Evolutionary conservation across 441 rosid genomes (phyloP).

Genomic region (Sinapis alba): DNA sequence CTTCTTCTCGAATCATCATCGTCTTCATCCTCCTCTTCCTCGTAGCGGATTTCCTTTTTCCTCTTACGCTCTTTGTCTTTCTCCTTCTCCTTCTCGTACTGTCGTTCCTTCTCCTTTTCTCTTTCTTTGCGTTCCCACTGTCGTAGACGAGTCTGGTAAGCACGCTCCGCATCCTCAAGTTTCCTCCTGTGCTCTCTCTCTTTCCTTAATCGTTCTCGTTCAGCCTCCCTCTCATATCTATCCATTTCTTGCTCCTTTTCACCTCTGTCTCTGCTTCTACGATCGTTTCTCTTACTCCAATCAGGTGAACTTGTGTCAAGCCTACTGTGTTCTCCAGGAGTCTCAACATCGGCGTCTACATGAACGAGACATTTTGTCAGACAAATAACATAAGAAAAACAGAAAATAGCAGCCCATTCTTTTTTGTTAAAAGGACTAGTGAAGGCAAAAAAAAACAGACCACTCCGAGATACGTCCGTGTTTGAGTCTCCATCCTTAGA

Average conservation of each 20-base stretch:
- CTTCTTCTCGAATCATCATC: slow-evolving; percentile 89
- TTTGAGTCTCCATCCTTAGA: slow-evolving; percentile 73
- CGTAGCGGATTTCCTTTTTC: slow-evolving; percentile 80
- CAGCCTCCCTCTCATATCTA: slow-evolving; percentile 91
- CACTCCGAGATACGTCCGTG: slow-evolving; percentile 49
- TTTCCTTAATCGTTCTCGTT: slow-evolving; percentile 81
- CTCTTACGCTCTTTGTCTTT: slow-evolving; percentile 92
- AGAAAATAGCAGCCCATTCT: background rate
- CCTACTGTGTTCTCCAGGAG: slow-evolving; percentile 70
- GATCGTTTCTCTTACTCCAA: slow-evolving; percentile 68
- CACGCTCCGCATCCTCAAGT: slow-evolving; percentile 91
- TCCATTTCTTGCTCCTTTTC: slow-evolving; percentile 91
- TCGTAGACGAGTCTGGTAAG: slow-evolving; percentile 82
- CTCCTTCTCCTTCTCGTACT: slow-evolving; percentile 91
- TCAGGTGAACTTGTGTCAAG: slow-evolving; percentile 86
- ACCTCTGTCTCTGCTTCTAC: slow-evolving; percentile 84
- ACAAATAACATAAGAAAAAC: background rate
- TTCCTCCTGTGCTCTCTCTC: slow-evolving; percentile 96
- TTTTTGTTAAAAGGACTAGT: background rate
- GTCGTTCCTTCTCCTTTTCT: slow-evolving; percentile 91
- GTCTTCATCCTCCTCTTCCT: slow-evolving; percentile 75
- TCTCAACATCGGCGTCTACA: slow-evolving; percentile 74
- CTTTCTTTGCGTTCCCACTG: slow-evolving; percentile 97
- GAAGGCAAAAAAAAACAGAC: slow-evolving; percentile 46
- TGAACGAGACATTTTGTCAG: slow-evolving; percentile 18